Conservation (phyloP, 2,329 filamentous ascomycete species). For the Cryphonectria radicalis region DNA sequence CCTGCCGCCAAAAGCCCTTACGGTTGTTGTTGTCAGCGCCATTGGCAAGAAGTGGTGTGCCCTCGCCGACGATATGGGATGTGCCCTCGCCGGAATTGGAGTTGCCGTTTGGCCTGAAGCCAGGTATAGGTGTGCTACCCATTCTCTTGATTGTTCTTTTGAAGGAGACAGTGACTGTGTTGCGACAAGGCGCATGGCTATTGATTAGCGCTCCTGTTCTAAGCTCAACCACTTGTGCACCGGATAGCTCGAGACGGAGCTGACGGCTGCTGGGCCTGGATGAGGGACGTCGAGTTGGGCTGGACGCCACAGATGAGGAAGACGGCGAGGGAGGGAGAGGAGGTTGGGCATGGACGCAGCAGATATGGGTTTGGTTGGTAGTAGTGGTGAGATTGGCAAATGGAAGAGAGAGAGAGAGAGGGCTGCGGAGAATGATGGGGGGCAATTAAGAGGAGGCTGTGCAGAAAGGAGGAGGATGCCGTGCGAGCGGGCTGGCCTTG, state of each 20-base stretch:
- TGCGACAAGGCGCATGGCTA: slow-evolving; percentile 23
- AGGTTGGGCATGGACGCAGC: background rate
- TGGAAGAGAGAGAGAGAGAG: background rate
- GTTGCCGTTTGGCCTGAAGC: background rate
- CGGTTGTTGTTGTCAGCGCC: slow-evolving; percentile 28
- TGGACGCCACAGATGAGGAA: slow-evolving; percentile 1
- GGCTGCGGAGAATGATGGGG: background rate
- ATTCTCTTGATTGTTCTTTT: slow-evolving; percentile 20
- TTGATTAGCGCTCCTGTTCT: slow-evolving; percentile 16
- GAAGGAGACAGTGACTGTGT: slow-evolving; percentile 26
- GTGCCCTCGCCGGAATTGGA: slow-evolving; percentile 6
- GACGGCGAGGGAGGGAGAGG: background rate
- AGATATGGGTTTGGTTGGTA: background rate
- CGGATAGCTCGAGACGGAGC: background rate
- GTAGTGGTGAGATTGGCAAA: background rate
- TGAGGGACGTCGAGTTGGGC: slow-evolving; percentile 8
- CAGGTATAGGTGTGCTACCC: slow-evolving; percentile 19
- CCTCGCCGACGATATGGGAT: slow-evolving; percentile 37
- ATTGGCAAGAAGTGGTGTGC: slow-evolving; percentile 48
- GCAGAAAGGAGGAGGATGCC: background rate
- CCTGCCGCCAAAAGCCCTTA: slow-evolving; percentile 34
- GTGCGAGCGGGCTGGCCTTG: background rate
- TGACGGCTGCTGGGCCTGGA: background rate
- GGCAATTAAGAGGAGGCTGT: slow-evolving; percentile 11
- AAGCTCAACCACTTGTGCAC: background rate